These are phyloP conservation scores for Blastobotrys capitulatus DNA, from an alignment of 1,139 yeast species.

Conservation along the genomic window DNA sequence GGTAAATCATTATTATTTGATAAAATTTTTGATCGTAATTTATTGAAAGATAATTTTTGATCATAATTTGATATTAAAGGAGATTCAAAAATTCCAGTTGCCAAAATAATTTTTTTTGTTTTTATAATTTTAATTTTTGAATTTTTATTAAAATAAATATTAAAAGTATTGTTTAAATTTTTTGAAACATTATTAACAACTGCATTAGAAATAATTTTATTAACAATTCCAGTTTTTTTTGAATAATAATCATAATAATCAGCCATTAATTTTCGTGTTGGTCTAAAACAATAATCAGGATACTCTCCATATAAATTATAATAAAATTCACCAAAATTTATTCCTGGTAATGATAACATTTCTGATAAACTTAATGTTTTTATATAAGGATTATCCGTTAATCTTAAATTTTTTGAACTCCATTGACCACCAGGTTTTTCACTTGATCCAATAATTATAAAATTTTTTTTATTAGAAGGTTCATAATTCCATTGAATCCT, in stretches of 20 bases:
- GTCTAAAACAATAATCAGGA: conserved; percentile 27
- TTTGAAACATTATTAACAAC: conserved; percentile 19
- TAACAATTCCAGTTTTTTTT: conserved; percentile 20
- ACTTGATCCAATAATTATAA: conserved; percentile 5
- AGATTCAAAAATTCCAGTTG: conserved; percentile 31
- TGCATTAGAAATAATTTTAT: conserved; percentile 10
- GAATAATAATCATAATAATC: conserved; percentile 30
- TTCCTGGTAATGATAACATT: conserved; percentile 33
- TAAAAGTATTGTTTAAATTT: too few relatives aligned
- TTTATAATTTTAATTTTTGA: background rate
- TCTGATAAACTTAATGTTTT: conserved; percentile 32
- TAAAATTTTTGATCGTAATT: background rate
- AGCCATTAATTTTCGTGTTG: conserved; percentile 29
- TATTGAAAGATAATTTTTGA: background rate
- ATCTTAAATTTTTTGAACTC: too few relatives aligned
- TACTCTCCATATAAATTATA: too few relatives aligned
- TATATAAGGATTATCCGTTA: conserved; percentile 14
- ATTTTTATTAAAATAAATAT: conserved; percentile 1
- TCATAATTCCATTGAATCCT: conserved; percentile 26
- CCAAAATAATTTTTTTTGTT: conserved; percentile 26
- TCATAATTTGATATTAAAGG: conserved; percentile 12
- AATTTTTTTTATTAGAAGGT: conserved; percentile 5
- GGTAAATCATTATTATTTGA: too few relatives aligned
- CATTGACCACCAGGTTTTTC: conserved; percentile 33
- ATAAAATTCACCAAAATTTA: conserved; percentile 14